A percentile compares a stretch with the other conserved stretches of the same genome.
Evolutionary conservation across 441 rosid genomes (phyloP).

Genomic region (Gossypium laxum): DNA sequence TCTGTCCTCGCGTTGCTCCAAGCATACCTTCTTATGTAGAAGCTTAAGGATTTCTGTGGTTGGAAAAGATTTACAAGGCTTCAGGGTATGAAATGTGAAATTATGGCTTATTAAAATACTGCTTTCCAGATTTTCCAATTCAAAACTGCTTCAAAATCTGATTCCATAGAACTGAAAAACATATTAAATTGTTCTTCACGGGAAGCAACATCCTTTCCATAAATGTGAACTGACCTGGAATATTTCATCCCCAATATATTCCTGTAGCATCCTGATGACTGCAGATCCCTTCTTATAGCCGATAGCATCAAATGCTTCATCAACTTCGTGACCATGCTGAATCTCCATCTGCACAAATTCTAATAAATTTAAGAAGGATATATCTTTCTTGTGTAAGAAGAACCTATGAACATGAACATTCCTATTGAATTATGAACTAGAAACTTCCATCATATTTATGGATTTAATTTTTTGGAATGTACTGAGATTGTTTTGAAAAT

Average conservation of each 20-base stretch:
- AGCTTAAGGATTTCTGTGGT: slow-evolving; percentile 69
- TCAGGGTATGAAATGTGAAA: background rate
- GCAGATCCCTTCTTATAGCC: slow-evolving; percentile 90
- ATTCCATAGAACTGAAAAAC: background rate
- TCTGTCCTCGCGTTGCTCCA: slow-evolving; percentile 84
- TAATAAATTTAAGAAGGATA: background rate
- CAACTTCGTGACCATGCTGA: slow-evolving; percentile 70
- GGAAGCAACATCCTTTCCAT: background rate
- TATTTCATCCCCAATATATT: slow-evolving; percentile 74
- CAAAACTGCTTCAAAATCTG: background rate
- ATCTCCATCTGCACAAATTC: slow-evolving; percentile 50
- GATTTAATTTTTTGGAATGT: background rate
- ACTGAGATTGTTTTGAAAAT: background rate
- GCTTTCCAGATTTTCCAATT: background rate
- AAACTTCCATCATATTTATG: background rate
- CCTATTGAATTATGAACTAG: background rate
- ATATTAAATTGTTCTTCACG: background rate
- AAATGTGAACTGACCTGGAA: slow-evolving; percentile 56
- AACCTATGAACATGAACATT: background rate
- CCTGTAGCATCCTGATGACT: slow-evolving; percentile 85
- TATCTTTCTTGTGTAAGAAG: background rate
- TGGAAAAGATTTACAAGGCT: slow-evolving; percentile 4
- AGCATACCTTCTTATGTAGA: slow-evolving; percentile 62
- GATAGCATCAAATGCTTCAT: slow-evolving; percentile 87
- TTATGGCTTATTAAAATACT: background rate